These are phyloP conservation scores for Solanum aculeatissimum DNA, from an alignment of 305 asterid genomes.

Conservation along the genomic window DNA sequence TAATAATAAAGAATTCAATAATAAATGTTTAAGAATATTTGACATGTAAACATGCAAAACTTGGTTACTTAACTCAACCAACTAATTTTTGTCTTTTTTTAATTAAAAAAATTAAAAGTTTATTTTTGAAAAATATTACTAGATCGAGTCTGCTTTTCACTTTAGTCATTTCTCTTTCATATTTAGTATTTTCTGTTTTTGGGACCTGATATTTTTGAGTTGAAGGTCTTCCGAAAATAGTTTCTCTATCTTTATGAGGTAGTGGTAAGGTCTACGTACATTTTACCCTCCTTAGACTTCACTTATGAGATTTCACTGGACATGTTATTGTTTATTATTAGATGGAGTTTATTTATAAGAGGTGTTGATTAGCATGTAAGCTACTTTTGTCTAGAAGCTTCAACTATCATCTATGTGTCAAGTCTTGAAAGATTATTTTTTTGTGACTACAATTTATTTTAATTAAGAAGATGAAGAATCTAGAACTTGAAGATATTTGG, in stretches of 20 bases:
- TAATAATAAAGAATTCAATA: neutral
- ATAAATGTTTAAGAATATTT: constrained; percentile 13
- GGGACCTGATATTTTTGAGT: too few relatives aligned
- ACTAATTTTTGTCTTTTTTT: constrained; percentile 7
- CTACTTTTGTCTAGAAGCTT: neutral
- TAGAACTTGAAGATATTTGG: neutral
- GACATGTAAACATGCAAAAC: constrained; percentile 28
- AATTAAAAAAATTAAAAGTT: neutral
- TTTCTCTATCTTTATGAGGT: too few relatives aligned
- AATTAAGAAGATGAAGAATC: neutral
- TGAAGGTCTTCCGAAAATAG: too few relatives aligned
- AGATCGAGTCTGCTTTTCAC: neutral
- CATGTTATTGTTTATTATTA: too few relatives aligned
- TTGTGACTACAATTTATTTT: too few relatives aligned
- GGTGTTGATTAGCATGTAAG: neutral
- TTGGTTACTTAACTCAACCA: constrained; percentile 53
- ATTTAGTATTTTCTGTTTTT: too few relatives aligned
- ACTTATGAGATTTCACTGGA: too few relatives aligned
- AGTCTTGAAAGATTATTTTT: neutral
- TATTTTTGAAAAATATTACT: neutral
- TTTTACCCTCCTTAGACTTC: too few relatives aligned
- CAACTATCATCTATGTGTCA: neutral
- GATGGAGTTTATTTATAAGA: neutral
- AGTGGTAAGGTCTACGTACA: too few relatives aligned
- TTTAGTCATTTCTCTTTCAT: too few relatives aligned